Evolutionary conservation across 768 basidiomycete species (phyloP).

Genomic region (Cystofilobasidium bisporidii): DNA sequence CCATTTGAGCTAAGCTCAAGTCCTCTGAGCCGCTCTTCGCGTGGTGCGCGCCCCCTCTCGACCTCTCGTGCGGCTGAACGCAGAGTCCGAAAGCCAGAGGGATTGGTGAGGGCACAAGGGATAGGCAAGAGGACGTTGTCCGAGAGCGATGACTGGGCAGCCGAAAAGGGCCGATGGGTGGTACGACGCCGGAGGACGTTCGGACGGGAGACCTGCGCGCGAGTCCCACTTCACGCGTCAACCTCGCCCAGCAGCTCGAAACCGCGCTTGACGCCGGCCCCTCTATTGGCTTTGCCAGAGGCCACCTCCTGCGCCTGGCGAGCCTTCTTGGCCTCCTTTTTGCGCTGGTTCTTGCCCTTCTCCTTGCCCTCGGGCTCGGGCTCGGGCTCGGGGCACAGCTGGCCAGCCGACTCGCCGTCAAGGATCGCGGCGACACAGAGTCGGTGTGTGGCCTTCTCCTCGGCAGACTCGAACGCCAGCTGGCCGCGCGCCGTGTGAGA

Average conservation of each 20-base stretch:
- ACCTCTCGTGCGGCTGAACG: too few species aligned
- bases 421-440: conserved; percentile 1
- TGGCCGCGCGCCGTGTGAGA: not conserved
- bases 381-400: not conserved
- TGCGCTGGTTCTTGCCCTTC: conserved; percentile 17
- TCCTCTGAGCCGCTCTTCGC: too few species aligned
- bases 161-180: too few species aligned
- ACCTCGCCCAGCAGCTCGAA: conserved; percentile 4
- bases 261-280: not conserved
- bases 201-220: too few species aligned
- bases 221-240: not conserved
- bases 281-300: not conserved
- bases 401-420: not conserved
- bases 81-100: too few species aligned
- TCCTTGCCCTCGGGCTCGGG: not conserved
- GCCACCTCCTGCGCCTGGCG: not conserved
- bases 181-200: too few species aligned
- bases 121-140: too few species aligned
- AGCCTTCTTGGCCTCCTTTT: conserved; percentile 18
- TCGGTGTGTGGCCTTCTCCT: not conserved
- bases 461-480: not conserved
- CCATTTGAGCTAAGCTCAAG: too few species aligned
- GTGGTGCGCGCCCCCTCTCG: too few species aligned
- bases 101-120: too few species aligned
- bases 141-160: too few species aligned